Evolutionary conservation across 306 rosid species (phyloP), one percentile per base, ranked within the genome.

Genomic region (Lathyrus tuberosus): DNA sequence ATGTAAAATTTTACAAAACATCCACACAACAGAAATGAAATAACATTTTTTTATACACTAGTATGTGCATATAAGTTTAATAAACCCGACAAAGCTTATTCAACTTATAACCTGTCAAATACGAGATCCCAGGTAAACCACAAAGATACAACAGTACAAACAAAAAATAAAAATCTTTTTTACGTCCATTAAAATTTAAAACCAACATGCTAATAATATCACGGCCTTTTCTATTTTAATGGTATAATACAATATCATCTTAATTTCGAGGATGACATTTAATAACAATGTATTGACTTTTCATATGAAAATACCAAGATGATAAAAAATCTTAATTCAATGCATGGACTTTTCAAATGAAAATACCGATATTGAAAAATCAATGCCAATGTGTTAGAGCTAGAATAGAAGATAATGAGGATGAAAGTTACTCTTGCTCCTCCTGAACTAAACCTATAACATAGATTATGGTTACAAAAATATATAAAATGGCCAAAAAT

Each of bases 401-500:
- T 6, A 33, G 37, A 33, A 33, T 33, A 33, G 7, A 33, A 5
- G 37, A 33, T 33, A 5, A 6, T 33, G 8, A 33, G 8, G 51
- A 44, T 44, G 16, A 3, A 14, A 49, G 26, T 8, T 8, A 49
- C 56, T 2, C 12, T 4, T 8, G 56, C 56, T 2, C 49, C 16
- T 43, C 53, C 16, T 47, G 17, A 44, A 44, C 17, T 5, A 44
- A 14, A 51, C 59, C 78, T 65, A 78, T 70, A 49, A 65, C 62
- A 72, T 18, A 16, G 22, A 67, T 31, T 13, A 24, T 40, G 72
- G 11, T 65, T 35, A 62, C 49, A 74, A 78, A 78, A n/a, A 24
- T 18, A 42, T 44, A 44, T 8, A 57, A 53, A 35, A 59, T 11
- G 56, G 17, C 44, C 62, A 70, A 69, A 81, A 69, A 73, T 69